phyloP scores from a whole-genome alignment of 805 yeast species.

The Cyberlindnera bimundalis region DNA sequence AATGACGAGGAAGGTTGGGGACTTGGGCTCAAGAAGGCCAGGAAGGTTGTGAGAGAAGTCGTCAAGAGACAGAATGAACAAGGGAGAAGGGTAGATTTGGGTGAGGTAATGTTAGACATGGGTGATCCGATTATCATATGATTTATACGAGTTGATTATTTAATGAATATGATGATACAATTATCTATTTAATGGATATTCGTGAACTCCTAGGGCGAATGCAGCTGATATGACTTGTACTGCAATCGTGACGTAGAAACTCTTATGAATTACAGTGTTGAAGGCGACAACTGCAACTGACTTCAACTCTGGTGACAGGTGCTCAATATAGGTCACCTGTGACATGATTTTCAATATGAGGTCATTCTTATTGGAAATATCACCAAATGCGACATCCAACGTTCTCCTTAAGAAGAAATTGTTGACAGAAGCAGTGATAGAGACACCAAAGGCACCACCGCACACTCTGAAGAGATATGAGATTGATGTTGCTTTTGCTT shows the following conservation, averaged over 20 bases:
- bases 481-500: conserved; percentile 61
- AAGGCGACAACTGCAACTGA: conserved; percentile 5
- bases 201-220: conserved; percentile 7
- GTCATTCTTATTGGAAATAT: conserved; percentile 7
- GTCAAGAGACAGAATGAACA: conserved; percentile 7
- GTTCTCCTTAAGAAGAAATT: conserved; percentile 11
- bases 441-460: conserved; percentile 46
- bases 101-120: conserved; percentile 7
- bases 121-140: conserved; percentile 1
- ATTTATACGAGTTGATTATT: neutral
- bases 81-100: conserved; percentile 9
- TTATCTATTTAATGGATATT: conserved; percentile 4
- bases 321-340: conserved; percentile 18
- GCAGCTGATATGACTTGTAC: conserved; percentile 4
- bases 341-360: conserved; percentile 15
- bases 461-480: conserved; percentile 61
- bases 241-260: conserved; percentile 5
- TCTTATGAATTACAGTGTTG: conserved; percentile 7
- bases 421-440: conserved; percentile 13
- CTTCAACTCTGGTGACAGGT: conserved; percentile 13
- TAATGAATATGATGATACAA: neutral
- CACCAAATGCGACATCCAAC: conserved; percentile 14
- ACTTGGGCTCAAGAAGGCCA: conserved; percentile 1
- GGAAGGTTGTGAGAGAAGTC: conserved; percentile 4
- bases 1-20: conserved; percentile 11